A percentile compares a stretch with the other conserved stretches of the same genome.
phyloP scores from a whole-genome alignment of 192 early-diverging fungal genomes.

The Spizellomyces punctatus region DNA sequence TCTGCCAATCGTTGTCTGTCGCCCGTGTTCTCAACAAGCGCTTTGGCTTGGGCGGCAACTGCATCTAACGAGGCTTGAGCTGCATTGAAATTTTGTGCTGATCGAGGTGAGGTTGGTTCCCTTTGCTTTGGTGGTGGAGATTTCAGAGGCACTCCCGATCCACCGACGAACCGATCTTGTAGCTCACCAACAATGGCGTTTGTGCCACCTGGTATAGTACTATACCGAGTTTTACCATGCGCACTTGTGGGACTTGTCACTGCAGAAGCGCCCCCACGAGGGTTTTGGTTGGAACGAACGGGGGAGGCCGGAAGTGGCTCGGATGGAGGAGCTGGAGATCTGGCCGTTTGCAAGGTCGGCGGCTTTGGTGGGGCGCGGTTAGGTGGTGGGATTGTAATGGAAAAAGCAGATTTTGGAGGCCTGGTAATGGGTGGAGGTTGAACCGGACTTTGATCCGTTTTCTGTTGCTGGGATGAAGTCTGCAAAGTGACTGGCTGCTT shows the following conservation, averaged over 20 bases:
- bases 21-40: no score
- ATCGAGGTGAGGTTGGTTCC: no score
- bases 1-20: no score
- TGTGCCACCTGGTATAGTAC: constrained; percentile 6
- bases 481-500: no score
- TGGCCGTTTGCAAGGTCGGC: neutral
- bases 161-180: neutral
- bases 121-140: no score
- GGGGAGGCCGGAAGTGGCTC: neutral
- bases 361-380: constrained; percentile 19
- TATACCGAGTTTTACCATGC: neutral
- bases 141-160: no score
- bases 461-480: no score
- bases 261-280: neutral
- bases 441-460: no score
- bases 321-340: neutral
- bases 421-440: no score
- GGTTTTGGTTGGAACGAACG: neutral
- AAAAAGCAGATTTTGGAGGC: neutral
- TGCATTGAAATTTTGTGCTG: no score
- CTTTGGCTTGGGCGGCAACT: no score
- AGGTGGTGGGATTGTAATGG: constrained; percentile 24
- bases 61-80: no score
- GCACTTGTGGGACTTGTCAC: neutral
- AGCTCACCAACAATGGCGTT: constrained; percentile 4